These are phyloP conservation scores for Mycena chlorophos DNA, from an alignment of 768 basidiomycete genomes.

Conservation along the genomic window DNA sequence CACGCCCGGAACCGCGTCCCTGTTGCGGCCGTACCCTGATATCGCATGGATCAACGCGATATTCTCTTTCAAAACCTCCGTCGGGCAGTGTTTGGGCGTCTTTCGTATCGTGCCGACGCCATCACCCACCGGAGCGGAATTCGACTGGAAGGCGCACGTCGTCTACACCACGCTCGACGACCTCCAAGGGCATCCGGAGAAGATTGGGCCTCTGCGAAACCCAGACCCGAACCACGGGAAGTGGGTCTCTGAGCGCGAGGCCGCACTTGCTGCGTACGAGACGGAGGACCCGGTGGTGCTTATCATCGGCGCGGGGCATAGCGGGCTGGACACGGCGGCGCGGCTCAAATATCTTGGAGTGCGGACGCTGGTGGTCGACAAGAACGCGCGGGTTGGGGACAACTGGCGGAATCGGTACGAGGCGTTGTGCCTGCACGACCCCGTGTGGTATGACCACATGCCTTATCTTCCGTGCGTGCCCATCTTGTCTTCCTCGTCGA, in stretches of 20 bases:
- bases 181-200: constrained; percentile 45
- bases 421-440: constrained; percentile 54
- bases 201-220: constrained; percentile 41
- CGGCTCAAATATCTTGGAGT: constrained; percentile 54
- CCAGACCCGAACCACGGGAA: constrained; percentile 45
- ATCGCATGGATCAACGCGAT: constrained; percentile 47
- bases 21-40: constrained; percentile 39
- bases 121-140: no score
- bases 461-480: constrained; percentile 51
- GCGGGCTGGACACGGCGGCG: constrained; percentile 56
- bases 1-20: constrained; percentile 22
- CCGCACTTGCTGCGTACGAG: constrained; percentile 41
- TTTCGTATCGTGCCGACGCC: constrained; percentile 51
- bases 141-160: constrained; percentile 57
- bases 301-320: constrained; percentile 58
- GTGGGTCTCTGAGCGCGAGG: constrained; percentile 46
- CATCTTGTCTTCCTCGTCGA: not conserved
- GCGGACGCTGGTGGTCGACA: constrained; percentile 54
- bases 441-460: constrained; percentile 56
- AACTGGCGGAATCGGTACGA: constrained; percentile 64
- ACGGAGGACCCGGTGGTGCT: constrained; percentile 53
- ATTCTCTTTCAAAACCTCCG: constrained; percentile 49
- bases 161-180: constrained; percentile 53
- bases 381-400: constrained; percentile 51
- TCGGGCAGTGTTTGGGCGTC: constrained; percentile 47